A percentile compares a stretch with the other conserved stretches of the same genome.
phyloP scores from a whole-genome alignment of 1,284 basidiomycete genomes.

The Gymnopus androsaceus region DNA sequence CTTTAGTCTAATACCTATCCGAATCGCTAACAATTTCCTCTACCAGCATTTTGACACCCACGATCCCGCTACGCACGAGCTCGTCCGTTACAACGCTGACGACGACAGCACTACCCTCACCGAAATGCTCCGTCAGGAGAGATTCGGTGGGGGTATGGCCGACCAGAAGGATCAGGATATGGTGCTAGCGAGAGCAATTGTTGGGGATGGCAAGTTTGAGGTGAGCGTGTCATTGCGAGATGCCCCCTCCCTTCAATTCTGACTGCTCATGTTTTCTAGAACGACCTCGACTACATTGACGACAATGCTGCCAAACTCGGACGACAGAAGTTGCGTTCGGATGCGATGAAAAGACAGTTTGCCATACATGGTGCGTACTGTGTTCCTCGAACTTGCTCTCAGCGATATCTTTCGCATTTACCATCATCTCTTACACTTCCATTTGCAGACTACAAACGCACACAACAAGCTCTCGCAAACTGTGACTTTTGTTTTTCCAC shows the following conservation, averaged over 20 bases:
- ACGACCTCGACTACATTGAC: slow-evolving; percentile 92
- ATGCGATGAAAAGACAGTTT: slow-evolving; percentile 95
- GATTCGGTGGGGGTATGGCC: slow-evolving; percentile 82
- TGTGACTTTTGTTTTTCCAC: slow-evolving; percentile 79
- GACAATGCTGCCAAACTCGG: slow-evolving; percentile 94
- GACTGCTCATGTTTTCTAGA: slow-evolving; percentile 39
- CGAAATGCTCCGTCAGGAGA: slow-evolving; percentile 92
- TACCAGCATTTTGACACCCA: slow-evolving; percentile 77
- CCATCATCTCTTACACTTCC: not conserved
- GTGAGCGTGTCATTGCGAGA: slow-evolving; percentile 37
- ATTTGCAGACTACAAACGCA: slow-evolving; percentile 86
- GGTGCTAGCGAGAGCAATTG: slow-evolving; percentile 86
- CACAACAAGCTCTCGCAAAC: slow-evolving; percentile 85
- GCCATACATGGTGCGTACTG: slow-evolving; percentile 81
- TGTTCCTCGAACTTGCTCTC: not conserved
- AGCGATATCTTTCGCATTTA: not conserved
- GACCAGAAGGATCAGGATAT: slow-evolving; percentile 93
- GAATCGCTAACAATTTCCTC: not conserved
- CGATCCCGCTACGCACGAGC: slow-evolving; percentile 85
- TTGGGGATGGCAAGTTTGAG: slow-evolving; percentile 85
- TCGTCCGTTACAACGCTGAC: slow-evolving; percentile 85
- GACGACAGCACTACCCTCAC: slow-evolving; percentile 86
- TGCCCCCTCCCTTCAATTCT: not conserved
- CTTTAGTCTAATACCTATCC: slow-evolving; percentile 1
- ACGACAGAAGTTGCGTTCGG: slow-evolving; percentile 91